These are phyloP conservation scores for Podaxis sp. DNA, from an alignment of 768 basidiomycete species.

Conservation along the genomic window DNA sequence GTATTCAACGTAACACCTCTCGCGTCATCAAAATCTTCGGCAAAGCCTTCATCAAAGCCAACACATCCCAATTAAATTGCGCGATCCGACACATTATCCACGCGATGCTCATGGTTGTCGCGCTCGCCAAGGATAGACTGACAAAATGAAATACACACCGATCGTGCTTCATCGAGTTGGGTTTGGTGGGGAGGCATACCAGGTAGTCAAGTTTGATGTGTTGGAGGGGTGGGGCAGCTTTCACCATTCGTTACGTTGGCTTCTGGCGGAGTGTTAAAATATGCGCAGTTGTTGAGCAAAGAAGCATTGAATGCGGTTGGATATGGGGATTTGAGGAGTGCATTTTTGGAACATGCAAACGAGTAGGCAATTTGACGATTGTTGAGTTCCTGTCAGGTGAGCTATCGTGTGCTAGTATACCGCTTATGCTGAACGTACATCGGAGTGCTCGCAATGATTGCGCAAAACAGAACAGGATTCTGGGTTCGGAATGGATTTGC, in stretches of 20 bases:
- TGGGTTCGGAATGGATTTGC: conserved; percentile 99
- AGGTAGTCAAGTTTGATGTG: conserved; percentile 78
- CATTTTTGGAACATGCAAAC: conserved; percentile 59
- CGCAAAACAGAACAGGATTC: conserved; percentile 90
- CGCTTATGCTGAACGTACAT: not conserved
- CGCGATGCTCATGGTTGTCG: conserved; percentile 72
- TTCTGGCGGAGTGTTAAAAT: conserved; percentile 88
- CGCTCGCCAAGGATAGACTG: conserved; percentile 64
- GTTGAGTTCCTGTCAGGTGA: conserved; percentile 90
- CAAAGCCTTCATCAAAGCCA: conserved; percentile 51
- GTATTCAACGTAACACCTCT: conserved; percentile 91
- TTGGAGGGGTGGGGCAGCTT: conserved; percentile 85
- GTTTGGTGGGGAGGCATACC: conserved; percentile 62
- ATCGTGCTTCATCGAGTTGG: conserved; percentile 64
- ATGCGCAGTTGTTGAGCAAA: conserved; percentile 65
- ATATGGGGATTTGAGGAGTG: conserved; percentile 53
- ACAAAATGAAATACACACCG: conserved; percentile 61
- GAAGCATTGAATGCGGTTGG: conserved; percentile 53
- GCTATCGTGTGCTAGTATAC: conserved; percentile 20
- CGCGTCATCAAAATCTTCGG: conserved; percentile 90
- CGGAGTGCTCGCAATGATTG: conserved; percentile 84
- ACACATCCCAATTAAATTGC: not conserved
- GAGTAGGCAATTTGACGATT: conserved; percentile 71
- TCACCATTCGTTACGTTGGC: conserved; percentile 90
- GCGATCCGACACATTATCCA: conserved; percentile 34